Base-by-base conservation (phyloP, 257 asterid species). In the Primulina tabacum region DNA sequence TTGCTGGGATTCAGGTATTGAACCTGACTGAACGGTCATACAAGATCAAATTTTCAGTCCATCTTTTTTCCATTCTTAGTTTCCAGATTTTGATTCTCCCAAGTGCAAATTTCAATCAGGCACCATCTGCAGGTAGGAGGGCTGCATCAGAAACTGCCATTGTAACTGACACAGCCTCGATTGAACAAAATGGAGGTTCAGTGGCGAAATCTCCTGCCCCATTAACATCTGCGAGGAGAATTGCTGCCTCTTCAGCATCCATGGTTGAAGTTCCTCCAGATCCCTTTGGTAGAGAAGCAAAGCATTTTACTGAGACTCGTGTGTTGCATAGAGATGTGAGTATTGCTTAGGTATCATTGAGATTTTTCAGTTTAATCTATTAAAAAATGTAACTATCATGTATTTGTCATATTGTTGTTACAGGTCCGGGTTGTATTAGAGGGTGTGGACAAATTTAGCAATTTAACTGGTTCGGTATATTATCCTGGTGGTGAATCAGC, bases 371-470 rank as follows among this genome's bases (percentile, higher is more conserved):
- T 64, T 38, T 12, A 33, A 68, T 17, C 53, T 50, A 64, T 60
- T 74, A 30, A 62, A 62, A 62, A 8, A 16, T 30, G 67, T 21
- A 33, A 35, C 60, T 58, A 32, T 30, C 3, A 47, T 18, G 21
- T 33, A 65, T 59, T 64, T 76, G 40, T 61, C 16, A 50, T 76
- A 67, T 65, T 67, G 28, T 68, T 65, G 68, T 69, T 79, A 34
- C 95, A 94, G 99, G 97, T 94, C 62, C 82, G 97, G 79, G 83
- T 94, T 76, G 97, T 91, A 43, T 79, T 94, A 80, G 99, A 94
- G 83, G 96, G 99, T 52, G 97, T 85, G 74, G 99, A 94, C 85
- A 88, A 94, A 73, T 89, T 83, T 74, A 91, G 89, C 85, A 94
- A 89, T 79, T 78, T 94, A 72, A 94, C 85, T 47, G 97, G 97